Conservation (phyloP, 2,329 filamentous ascomycete species). For the Fusarium sp. region DNA sequence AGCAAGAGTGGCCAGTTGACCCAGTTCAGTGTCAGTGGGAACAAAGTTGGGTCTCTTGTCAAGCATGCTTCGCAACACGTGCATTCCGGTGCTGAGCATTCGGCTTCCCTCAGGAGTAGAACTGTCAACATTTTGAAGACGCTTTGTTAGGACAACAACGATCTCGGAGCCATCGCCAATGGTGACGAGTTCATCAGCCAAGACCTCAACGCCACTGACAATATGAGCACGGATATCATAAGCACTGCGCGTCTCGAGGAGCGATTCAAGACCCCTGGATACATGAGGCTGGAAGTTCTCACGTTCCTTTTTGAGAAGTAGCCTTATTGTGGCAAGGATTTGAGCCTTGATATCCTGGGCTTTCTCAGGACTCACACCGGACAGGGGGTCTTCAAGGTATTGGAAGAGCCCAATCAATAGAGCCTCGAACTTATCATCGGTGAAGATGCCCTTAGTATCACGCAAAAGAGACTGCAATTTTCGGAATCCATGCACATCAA, state of each 20-base stretch:
- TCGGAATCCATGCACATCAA: slow-evolving; percentile 86
- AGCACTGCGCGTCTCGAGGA: slow-evolving; percentile 72
- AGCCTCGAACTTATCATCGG: slow-evolving; percentile 75
- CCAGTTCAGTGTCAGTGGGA: slow-evolving; percentile 65
- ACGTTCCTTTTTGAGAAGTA: slow-evolving; percentile 76
- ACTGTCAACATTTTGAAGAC: slow-evolving; percentile 59
- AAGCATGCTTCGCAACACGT: slow-evolving; percentile 71
- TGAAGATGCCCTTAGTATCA: slow-evolving; percentile 72
- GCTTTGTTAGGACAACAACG: slow-evolving; percentile 64
- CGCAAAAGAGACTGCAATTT: slow-evolving; percentile 81
- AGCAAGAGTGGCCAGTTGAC: slow-evolving; percentile 63
- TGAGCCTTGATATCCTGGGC: slow-evolving; percentile 79
- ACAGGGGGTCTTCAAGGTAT: slow-evolving; percentile 74
- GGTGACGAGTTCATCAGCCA: slow-evolving; percentile 77
- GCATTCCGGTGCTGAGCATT: slow-evolving; percentile 72
- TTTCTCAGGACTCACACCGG: slow-evolving; percentile 70
- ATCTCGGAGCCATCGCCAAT: slow-evolving; percentile 74
- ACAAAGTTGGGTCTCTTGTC: slow-evolving; percentile 61
- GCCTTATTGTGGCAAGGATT: slow-evolving; percentile 78
- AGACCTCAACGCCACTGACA: slow-evolving; percentile 78
- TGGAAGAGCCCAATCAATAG: slow-evolving; percentile 76
- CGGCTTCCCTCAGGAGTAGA: slow-evolving; percentile 61
- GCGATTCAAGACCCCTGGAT: slow-evolving; percentile 73
- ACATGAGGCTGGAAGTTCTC: slow-evolving; percentile 76
- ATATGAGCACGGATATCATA: slow-evolving; percentile 79